Conservation (phyloP, 176 grass and related monocot species). For the Oryza brachyantha region DNA sequence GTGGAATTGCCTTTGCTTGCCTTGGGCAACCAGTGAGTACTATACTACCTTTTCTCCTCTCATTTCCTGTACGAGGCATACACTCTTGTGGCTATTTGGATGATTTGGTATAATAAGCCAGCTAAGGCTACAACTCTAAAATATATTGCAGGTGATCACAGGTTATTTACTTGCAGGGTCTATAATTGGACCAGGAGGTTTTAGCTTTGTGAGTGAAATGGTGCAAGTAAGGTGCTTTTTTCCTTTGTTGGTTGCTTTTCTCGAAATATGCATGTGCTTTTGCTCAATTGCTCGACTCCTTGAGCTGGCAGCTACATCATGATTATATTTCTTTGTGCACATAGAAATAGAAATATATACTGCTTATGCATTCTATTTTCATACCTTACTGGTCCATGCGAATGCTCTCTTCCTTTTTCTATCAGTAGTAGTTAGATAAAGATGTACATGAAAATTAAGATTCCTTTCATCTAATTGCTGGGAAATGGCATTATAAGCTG, state of each 20-base stretch:
- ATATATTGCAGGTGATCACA: constrained; percentile 81
- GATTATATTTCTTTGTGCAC: neutral
- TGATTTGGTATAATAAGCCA: constrained; percentile 24
- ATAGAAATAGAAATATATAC: neutral
- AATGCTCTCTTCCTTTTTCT: neutral
- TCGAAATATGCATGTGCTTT: neutral
- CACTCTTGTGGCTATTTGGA: constrained; percentile 1
- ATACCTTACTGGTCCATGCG: neutral
- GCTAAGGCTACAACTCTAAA: constrained; percentile 31
- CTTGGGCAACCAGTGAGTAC: constrained; percentile 87
- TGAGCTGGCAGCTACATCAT: neutral
- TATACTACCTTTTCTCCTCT: constrained; percentile 22
- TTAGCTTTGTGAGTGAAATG: constrained; percentile 99
- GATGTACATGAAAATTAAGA: neutral
- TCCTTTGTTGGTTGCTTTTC: constrained; percentile 39
- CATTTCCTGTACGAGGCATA: constrained; percentile 8
- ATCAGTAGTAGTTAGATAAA: neutral
- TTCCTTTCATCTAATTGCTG: neutral
- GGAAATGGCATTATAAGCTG: neutral
- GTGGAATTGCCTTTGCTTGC: constrained; percentile 98
- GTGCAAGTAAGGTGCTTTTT: constrained; percentile 96
- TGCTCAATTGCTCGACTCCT: neutral
- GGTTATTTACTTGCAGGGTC: constrained; percentile 99
- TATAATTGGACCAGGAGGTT: constrained; percentile 94
- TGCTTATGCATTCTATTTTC: constrained; percentile 5